Percentiles rank a stretch among this genome's conserved stretches.
Conservation (phyloP, 371 early-diverging fungal species). For the Syncephalastrum contaminatum region DNA sequence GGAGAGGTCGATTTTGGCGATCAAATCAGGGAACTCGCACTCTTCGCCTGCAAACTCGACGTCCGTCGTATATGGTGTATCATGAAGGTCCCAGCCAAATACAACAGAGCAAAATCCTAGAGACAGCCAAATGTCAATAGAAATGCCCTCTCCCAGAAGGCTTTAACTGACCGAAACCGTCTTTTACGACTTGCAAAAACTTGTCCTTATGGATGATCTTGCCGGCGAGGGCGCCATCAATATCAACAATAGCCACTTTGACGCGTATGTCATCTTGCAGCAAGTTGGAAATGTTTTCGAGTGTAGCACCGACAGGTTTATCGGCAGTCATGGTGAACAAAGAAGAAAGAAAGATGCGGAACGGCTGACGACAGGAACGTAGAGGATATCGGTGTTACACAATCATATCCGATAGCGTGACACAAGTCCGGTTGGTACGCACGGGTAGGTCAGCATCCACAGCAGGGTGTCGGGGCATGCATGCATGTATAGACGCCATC, state of each 20-base stretch:
- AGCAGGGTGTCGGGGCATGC: too few species aligned
- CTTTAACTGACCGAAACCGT: constrained; percentile 65
- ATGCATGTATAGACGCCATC: too few species aligned
- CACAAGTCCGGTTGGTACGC: too few species aligned
- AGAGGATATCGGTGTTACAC: background rate
- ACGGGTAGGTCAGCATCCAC: too few species aligned
- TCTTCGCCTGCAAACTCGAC: constrained; percentile 29
- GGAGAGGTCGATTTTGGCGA: constrained; percentile 68
- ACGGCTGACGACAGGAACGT: background rate
- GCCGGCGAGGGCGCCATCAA: constrained; percentile 78
- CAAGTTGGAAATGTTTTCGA: constrained; percentile 26
- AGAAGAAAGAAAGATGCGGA: constrained; percentile 1
- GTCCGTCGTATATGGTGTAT: constrained; percentile 42
- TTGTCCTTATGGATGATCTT: constrained; percentile 72
- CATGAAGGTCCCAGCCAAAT: constrained; percentile 85
- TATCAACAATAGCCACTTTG: constrained; percentile 72
- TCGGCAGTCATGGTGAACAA: constrained; percentile 11
- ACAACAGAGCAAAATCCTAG: constrained; percentile 81
- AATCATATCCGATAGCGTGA: too few species aligned
- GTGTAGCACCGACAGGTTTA: constrained; percentile 13
- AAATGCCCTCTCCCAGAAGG: background rate
- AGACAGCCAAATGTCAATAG: background rate
- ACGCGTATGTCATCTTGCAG: constrained; percentile 46
- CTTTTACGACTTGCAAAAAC: constrained; percentile 61
- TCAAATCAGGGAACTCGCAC: constrained; percentile 62